Conservation (phyloP, 768 basidiomycete species). For the Dioszegia crocea region DNA sequence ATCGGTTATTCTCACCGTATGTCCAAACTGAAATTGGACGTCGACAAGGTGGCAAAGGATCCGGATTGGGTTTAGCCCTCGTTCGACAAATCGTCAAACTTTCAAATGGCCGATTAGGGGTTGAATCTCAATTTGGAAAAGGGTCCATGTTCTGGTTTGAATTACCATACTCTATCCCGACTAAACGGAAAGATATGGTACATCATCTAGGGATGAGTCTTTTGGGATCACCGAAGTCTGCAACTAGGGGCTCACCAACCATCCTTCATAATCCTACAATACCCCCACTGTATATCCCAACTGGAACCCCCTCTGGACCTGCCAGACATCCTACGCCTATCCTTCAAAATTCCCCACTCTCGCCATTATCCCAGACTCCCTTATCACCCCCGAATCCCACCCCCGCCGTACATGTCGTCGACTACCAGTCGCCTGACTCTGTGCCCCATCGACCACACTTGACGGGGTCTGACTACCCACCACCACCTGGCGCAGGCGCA, state of each 20-base stretch:
- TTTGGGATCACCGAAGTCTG: not conserved
- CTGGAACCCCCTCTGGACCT: too few relatives aligned
- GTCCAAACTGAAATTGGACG: constrained; percentile 54
- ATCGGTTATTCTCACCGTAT: constrained; percentile 48
- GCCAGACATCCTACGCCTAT: not conserved
- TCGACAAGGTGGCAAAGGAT: constrained; percentile 57
- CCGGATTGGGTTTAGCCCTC: constrained; percentile 70
- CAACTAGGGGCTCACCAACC: not conserved
- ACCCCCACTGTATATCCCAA: not conserved
- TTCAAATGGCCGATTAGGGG: constrained; percentile 65
- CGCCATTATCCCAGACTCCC: constrained; percentile 14
- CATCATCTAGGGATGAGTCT: not conserved
- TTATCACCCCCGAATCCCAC: not conserved
- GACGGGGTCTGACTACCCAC: too few relatives aligned
- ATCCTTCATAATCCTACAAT: not conserved
- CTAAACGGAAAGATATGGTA: not conserved
- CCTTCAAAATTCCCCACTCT: not conserved
- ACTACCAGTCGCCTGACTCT: not conserved
- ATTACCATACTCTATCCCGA: constrained; percentile 41
- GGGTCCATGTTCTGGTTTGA: constrained; percentile 79
- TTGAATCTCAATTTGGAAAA: constrained; percentile 51
- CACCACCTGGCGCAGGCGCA: too few relatives aligned
- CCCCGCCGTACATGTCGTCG: not conserved
- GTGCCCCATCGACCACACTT: not conserved
- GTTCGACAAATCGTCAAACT: constrained; percentile 74